Base-by-base conservation (phyloP, 352 stramenopile species). In the Phytophthora sp. region DNA sequence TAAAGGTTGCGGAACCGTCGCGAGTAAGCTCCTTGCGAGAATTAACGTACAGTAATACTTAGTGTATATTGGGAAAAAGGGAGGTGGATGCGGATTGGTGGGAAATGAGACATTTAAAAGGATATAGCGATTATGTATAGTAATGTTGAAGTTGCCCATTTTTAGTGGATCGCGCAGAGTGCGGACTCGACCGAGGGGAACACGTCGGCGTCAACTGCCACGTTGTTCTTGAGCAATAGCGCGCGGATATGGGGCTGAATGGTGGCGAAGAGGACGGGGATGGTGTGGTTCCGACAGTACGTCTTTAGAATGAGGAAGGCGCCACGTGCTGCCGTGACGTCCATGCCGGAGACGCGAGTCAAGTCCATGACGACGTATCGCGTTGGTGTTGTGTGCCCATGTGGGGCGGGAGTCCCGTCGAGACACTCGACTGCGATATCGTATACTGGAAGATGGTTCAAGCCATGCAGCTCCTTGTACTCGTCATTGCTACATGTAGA, bases 331-430 rank as follows among this genome's bases (percentile, higher is more conserved):
- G 84, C 84, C 7, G 87, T 94, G 2, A 82, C 79, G 64, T 95
- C 87, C 79, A 95, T 92, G 36, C 87, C 85, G 4, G 85, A 89
- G 9, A 95, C 87, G 38, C 77, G 82, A 20, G 64, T 79, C 51
- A 94, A 94, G 57, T 94, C 83, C 66, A 95, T 82, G 15, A 95
- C 82, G n/a, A 95, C 63, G 57, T 79, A 89, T 60, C 87, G 61
- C 1, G 79, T 89, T 3, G 80, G 76, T 5, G 83, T 30, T 1
- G 64, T 73, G 9, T 81, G 57, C 2, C 58, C 45, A 41, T 74
- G 73, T 13, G 16, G 59, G 7, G 65, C 69, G 0, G 70, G 67
- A 18, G 68, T 86, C 16, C 79, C 82, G 36, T 90, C 79, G 0
- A 90, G 60, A 42, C 77, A 87, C 53, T 86, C 66, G 30, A 90